Base-by-base conservation (phyloP, 306 rosid genomes). In the Senna siamea region DNA sequence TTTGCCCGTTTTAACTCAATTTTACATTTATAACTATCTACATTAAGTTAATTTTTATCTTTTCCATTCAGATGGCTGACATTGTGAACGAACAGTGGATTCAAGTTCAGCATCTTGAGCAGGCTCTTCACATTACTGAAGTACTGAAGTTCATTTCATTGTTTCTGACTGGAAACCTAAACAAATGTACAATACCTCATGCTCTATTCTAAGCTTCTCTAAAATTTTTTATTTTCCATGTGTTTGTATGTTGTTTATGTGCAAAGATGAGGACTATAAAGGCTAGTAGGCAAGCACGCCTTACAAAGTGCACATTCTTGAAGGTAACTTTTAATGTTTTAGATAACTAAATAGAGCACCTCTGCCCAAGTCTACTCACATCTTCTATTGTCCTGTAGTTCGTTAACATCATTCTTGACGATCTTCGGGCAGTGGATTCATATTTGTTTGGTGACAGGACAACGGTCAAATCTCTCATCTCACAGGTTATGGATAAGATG, bases 21-120 rank as follows among this genome's bases (percentile, higher is more conserved):
- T 55, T 63, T 55, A 17, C 64, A 13, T 76, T 66, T 63, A 58
- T 56, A 50, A 6, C 55, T 23, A 5, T 40, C 12, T 32, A 22
- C 72, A 8, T 69, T 20, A 44, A 73, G 56, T 47, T 35, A 34
- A 68, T 90, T 23, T 38, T 18, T 61, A 46, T 77, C 19, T 73
- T 56, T 77, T 73, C 72, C 70, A 72, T 81, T 80, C 84, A 89
- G 98, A 88, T 88, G 93, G 79, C 76, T 79, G 84, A 77, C 71
- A 60, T 89, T 71, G 90, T 94, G 72, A 85, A 87, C 18, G 97
- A 94, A 72, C 96, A 87, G 70, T 91, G 97, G 98, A 87, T 92
- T 78, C 93, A 91, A 60, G 80, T 94, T 75, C 97, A 90, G 85
- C 92, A 82, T 76, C 98, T 94, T 58, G 95, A 94, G 89, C 98